Base-by-base conservation (phyloP, 148 eudicot genomes). In the Pouteria glomerata region DNA sequence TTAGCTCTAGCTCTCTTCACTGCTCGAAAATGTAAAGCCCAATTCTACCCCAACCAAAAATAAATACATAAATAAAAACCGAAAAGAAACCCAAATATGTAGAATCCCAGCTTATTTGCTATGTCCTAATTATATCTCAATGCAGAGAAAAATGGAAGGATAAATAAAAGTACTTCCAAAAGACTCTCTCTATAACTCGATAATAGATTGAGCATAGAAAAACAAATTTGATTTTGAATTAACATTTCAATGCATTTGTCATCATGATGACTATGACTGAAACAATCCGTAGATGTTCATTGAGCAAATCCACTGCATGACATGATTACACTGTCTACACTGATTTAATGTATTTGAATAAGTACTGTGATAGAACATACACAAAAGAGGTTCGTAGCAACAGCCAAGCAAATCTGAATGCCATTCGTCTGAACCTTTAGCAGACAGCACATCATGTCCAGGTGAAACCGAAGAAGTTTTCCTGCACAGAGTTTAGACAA, bases 331-430 rank as follows among this genome's bases (percentile, higher is more conserved):
- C 45, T 10, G 11, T 41, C 50, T 35, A 44, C 48, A n/a, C 45
- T 76, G 13, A 41, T 60, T 0, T 21, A 61, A n/a, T 42, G 47
- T 42, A 53, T 14, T 37, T 47, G 37, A 76, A 44, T 11, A 3
- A 58, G 60, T 68, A 23, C 23, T 51, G 62, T 5, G 48, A 34
- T 29, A 37, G 75, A 42, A 82, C 99, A 78, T 90, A 96, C 97
- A 96, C 66, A 92, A 82, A 61, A 82, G 77, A 72, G 99, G 99
- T 76, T 92, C 97, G 44, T 97, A 87, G 79, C 92, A 96, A 71
- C 99, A 96, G 78, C 90, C 95, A 31, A 96, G 96, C 78, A 96
- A 78, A 88, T 96, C 99, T 3, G 89, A 80, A 80, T 90, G 85
- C 99, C 99, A 96, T 57, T 92, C 88, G 27, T 87, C 89, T 63